Percentiles rank a stretch among this genome's conserved stretches.
Evolutionary conservation across 768 basidiomycete species (phyloP).

Genomic region (Phallus indusiatus): DNA sequence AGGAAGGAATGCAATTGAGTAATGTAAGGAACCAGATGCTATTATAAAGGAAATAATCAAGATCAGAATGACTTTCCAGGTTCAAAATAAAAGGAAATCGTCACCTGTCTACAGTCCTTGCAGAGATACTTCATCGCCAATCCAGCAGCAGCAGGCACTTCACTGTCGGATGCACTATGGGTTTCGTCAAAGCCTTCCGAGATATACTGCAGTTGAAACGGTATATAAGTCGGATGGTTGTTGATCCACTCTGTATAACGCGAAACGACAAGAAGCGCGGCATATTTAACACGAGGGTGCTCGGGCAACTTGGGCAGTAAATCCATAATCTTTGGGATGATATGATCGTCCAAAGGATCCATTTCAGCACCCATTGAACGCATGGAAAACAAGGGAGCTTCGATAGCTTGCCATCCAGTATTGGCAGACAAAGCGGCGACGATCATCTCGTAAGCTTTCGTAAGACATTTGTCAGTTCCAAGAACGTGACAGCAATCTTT

Average conservation of each 20-base stretch:
- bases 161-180: slow-evolving; percentile 32
- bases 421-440: slow-evolving; percentile 51
- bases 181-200: slow-evolving; percentile 81
- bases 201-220: slow-evolving; percentile 80
- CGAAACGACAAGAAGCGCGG: slow-evolving; percentile 87
- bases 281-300: slow-evolving; percentile 91
- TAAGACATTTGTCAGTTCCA: slow-evolving; percentile 75
- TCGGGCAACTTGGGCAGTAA: slow-evolving; percentile 81
- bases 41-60: slow-evolving; percentile 8
- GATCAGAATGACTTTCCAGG: background rate
- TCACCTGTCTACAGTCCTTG: slow-evolving; percentile 87
- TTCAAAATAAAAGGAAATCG: slow-evolving; percentile 11
- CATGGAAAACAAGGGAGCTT: slow-evolving; percentile 96
- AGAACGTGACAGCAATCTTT: slow-evolving; percentile 97
- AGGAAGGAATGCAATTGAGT: slow-evolving; percentile 89
- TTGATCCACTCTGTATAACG: slow-evolving; percentile 97
- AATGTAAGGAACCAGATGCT: slow-evolving; percentile 89
- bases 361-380: slow-evolving; percentile 96
- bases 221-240: slow-evolving; percentile 78
- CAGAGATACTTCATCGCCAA: slow-evolving; percentile 95
- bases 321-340: slow-evolving; percentile 95
- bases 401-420: slow-evolving; percentile 82
- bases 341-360: slow-evolving; percentile 67
- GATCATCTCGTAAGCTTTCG: slow-evolving; percentile 74
- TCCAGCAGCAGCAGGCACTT: slow-evolving; percentile 89